These are phyloP conservation scores for Umbelopsis sp. DNA, from an alignment of 192 early-diverging fungal genomes.

Conservation along the genomic window DNA sequence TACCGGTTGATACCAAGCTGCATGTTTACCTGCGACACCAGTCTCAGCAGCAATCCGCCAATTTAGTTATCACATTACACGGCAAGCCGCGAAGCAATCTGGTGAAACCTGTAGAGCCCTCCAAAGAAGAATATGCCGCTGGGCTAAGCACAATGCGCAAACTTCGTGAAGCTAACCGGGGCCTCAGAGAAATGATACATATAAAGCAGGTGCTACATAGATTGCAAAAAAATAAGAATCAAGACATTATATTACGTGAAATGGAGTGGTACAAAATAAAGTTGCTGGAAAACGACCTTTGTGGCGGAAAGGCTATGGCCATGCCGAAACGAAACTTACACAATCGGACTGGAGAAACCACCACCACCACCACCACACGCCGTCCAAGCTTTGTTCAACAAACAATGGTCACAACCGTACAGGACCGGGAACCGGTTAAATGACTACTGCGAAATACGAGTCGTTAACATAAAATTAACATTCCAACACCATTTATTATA, in stretches of 20 bases:
- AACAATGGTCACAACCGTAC: slow-evolving; percentile 2
- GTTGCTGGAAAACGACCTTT: not conserved
- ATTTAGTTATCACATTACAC: too few relatives aligned
- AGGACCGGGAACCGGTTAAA: too few relatives aligned
- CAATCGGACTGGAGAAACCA: not conserved
- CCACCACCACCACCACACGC: not conserved
- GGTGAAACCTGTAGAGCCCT: not conserved
- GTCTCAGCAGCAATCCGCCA: not conserved
- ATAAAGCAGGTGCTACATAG: slow-evolving; percentile 2
- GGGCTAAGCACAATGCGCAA: slow-evolving; percentile 1
- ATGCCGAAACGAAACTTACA: slow-evolving; percentile 9
- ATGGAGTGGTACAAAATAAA: slow-evolving; percentile 20
- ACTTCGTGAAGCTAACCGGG: not conserved
- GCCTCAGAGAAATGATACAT: not conserved
- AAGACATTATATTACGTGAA: not conserved
- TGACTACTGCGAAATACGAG: too few relatives aligned
- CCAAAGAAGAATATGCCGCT: not conserved
- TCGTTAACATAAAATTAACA: too few relatives aligned
- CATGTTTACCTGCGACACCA: slow-evolving; percentile 11
- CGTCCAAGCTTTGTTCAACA: slow-evolving; percentile 15
- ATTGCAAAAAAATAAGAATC: not conserved
- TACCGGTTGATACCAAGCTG: slow-evolving; percentile 6
- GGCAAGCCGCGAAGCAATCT: too few relatives aligned
- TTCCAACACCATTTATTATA: too few relatives aligned
- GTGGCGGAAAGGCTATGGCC: not conserved